Evolutionary conservation across 169 alveolate genomes (phyloP), one percentile per base, ranked within the genome.

Genomic region (Cyclospora cayetanensis): DNA sequence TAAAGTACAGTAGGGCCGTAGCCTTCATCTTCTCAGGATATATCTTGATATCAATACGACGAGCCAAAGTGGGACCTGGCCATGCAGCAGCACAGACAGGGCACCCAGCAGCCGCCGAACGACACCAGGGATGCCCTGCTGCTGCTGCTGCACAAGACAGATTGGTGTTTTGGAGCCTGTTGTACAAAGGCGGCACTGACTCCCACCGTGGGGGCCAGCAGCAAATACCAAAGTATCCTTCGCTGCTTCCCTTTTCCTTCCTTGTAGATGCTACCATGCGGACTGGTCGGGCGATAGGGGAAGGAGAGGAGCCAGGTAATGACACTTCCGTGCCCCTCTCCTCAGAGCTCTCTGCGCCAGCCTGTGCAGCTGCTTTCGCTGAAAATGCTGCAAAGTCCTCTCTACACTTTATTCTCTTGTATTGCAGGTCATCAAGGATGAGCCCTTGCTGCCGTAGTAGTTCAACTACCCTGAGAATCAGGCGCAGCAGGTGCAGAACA

Each of bases 41-140:
- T 0, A 94, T 96, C 91, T 97, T 97, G 29, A 97, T 94, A 93
- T 97, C 98, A 63, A 97, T 92, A 72, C 98, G 93, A 63, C 98
- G 90, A 91, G 87, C 50, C 29, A 42, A 43, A 1, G 29, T 39
- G 25, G 88, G 88, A 1, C 88, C 88, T 27, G 29, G 43, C 46
- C 37, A 70, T 12, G 72, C 72, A 22, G 11, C 34, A 27, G 35
- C n/a, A 22, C 35, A 60, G 72, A 7, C 7, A 15, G 55, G 55
- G 55, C 55, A 46, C 22, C 55, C 55, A 9, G 55, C 55, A 9
- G 55, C 55, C 15, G 55, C 55, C 15, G 55, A 7, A 15, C 55
- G 7, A 15, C 55, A 46, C 22, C 7, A 46, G 22, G 55, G 22
- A 7, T 9, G 55, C 22, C 55, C 55, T 46, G 55, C 55, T 46